Evolutionary conservation across 345 rosid species (phyloP).

Genomic region (Populus alba): DNA sequence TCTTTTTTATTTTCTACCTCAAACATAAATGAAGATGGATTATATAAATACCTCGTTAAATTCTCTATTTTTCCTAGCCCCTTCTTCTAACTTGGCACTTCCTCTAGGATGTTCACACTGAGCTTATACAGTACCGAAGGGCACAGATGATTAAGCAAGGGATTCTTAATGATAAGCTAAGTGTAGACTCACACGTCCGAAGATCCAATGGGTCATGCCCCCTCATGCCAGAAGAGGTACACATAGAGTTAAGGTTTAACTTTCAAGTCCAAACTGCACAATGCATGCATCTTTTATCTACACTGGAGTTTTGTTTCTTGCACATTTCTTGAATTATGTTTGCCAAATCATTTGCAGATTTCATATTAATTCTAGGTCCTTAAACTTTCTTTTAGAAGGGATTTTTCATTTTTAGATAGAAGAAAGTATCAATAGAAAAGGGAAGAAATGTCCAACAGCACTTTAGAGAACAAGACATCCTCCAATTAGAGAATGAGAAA

Average conservation of each 20-base stretch:
- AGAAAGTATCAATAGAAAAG: neutral
- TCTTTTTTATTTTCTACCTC: neutral
- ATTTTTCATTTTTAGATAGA: neutral
- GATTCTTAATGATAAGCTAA: slow-evolving; percentile 55
- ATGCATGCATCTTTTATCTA: neutral
- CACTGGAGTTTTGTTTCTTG: slow-evolving; percentile 10
- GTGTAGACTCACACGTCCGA: slow-evolving; percentile 58
- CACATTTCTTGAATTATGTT: neutral
- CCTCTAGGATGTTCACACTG: slow-evolving; percentile 85
- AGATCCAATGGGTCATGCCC: slow-evolving; percentile 92
- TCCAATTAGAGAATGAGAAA: neutral
- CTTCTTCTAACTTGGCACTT: slow-evolving; percentile 22
- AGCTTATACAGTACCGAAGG: slow-evolving; percentile 88
- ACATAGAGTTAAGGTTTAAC: slow-evolving; percentile 1
- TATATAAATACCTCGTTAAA: slow-evolving; percentile 7
- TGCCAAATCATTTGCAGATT: neutral
- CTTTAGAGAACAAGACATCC: neutral
- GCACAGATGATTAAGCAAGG: slow-evolving; percentile 83
- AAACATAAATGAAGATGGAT: neutral
- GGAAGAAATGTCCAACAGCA: neutral
- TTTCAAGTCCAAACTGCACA: slow-evolving; percentile 6
- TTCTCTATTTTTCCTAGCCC: slow-evolving; percentile 27
- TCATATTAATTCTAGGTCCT: neutral
- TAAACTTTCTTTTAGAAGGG: neutral
- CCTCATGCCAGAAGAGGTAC: slow-evolving; percentile 97